phyloP scores from a whole-genome alignment of 2,329 filamentous ascomycete species.

The Cephalotrichum gorgonifer region DNA sequence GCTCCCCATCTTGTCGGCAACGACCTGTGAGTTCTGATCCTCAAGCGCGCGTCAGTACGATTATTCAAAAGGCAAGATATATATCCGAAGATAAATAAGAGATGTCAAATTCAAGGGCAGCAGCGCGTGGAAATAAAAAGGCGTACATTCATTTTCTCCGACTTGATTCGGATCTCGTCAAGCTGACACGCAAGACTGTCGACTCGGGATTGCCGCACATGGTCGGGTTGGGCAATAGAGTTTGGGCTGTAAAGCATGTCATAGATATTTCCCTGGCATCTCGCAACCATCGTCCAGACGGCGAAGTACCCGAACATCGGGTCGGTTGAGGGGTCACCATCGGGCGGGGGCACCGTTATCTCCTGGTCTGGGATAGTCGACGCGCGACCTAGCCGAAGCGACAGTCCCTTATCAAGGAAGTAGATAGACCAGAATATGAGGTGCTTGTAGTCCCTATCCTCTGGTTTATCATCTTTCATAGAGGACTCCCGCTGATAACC shows the following conservation, averaged over 20 bases:
- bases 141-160: constrained; percentile 10
- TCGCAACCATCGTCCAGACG: constrained; percentile 39
- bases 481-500: too few species aligned
- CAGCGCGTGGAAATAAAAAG: not conserved
- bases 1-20: not conserved
- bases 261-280: constrained; percentile 46
- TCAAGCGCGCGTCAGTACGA: not conserved
- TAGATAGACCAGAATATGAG: too few species aligned
- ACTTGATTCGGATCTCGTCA: constrained; percentile 18
- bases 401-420: too few species aligned
- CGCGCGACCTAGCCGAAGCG: too few species aligned
- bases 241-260: constrained; percentile 39
- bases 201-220: constrained; percentile 22
- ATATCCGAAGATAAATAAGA: not conserved
- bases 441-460: too few species aligned
- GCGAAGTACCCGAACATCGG: constrained; percentile 24
- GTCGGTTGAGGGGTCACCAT: too few species aligned
- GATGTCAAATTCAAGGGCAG: not conserved
- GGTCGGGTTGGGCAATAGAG: constrained; percentile 22
- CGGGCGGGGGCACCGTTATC: too few species aligned
- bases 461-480: too few species aligned
- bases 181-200: constrained; percentile 18
- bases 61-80: not conserved
- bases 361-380: too few species aligned
- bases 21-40: not conserved